A percentile compares a stretch with the other conserved stretches of the same genome.
Evolutionary conservation across 306 rosid species (phyloP).

Genomic region (Hippophae tibetana): DNA sequence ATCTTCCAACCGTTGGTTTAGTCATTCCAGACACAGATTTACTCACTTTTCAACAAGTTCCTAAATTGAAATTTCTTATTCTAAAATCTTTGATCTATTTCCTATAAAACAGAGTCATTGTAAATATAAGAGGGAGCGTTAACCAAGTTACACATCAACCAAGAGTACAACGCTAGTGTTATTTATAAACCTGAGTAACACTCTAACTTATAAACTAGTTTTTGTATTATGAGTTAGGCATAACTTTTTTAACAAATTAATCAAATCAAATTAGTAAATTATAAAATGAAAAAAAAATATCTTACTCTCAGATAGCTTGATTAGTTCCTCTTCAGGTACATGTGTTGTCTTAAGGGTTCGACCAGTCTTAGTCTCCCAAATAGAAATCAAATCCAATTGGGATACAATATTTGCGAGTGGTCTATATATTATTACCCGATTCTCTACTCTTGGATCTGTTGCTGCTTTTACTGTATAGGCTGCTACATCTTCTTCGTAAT

Average conservation of each 20-base stretch:
- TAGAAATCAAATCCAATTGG: slow-evolving; percentile 28
- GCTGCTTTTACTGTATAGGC: slow-evolving; percentile 29
- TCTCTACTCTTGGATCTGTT: slow-evolving; percentile 24
- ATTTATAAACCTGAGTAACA: too few species aligned
- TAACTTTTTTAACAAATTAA: too few species aligned
- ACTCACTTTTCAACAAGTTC: too few species aligned
- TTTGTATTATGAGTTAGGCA: too few species aligned
- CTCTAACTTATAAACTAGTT: rapidly evolving
- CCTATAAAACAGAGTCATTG: rapidly evolving
- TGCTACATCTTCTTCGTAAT: slow-evolving; percentile 36
- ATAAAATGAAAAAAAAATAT: neutral
- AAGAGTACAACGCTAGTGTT: too few species aligned
- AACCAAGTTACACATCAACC: too few species aligned
- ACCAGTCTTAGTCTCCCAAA: slow-evolving; percentile 32
- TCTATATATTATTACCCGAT: slow-evolving; percentile 16
- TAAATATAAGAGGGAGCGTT: too few species aligned
- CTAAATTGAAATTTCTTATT: too few species aligned
- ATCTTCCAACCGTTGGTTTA: too few species aligned
- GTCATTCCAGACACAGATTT: rapidly evolving
- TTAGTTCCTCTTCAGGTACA: slow-evolving; percentile 16
- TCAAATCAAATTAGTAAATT: too few species aligned
- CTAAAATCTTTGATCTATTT: too few species aligned
- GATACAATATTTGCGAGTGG: slow-evolving; percentile 23
- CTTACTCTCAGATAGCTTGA: slow-evolving; percentile 27
- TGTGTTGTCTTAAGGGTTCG: slow-evolving; percentile 16